Percentiles rank a stretch among this genome's conserved stretches.
These are phyloP conservation scores for Tylopilus rubrobrunneus DNA, from an alignment of 768 basidiomycete species.

Conservation along the genomic window DNA sequence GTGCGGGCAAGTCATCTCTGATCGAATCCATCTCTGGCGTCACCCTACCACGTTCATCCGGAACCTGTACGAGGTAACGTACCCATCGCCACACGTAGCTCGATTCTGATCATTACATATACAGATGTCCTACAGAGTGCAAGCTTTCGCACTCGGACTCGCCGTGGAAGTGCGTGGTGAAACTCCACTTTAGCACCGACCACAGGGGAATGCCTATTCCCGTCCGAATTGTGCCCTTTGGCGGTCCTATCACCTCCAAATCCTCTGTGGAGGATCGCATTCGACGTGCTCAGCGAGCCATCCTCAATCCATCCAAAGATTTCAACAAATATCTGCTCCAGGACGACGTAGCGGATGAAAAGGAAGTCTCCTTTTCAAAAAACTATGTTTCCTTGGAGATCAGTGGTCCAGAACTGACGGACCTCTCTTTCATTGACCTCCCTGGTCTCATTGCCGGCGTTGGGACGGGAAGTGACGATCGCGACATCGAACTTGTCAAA, in stretches of 20 bases:
- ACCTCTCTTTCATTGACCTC: constrained; percentile 62
- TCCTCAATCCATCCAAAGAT: constrained; percentile 50
- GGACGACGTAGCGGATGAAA: constrained; percentile 10
- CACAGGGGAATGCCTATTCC: constrained; percentile 36
- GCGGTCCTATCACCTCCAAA: constrained; percentile 47
- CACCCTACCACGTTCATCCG: constrained; percentile 64
- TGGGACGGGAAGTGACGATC: constrained; percentile 40
- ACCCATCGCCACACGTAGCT: background rate
- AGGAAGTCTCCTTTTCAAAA: constrained; percentile 42
- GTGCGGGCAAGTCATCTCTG: constrained; percentile 72
- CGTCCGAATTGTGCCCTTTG: constrained; percentile 41
- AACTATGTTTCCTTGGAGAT: constrained; percentile 59
- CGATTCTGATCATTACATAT: background rate
- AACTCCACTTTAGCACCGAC: constrained; percentile 44
- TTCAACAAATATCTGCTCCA: constrained; percentile 11
- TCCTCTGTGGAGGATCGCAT: constrained; percentile 61
- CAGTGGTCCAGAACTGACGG: constrained; percentile 54
- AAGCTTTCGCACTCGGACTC: constrained; percentile 38
- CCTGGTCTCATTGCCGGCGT: constrained; percentile 63
- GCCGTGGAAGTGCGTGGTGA: constrained; percentile 50
- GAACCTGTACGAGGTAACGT: constrained; percentile 67
- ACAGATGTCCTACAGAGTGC: constrained; percentile 57
- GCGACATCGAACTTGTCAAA: constrained; percentile 61
- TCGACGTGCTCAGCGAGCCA: constrained; percentile 59
- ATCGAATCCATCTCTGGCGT: constrained; percentile 77